Base-by-base conservation (phyloP, 176 grass and related monocot species). In the Oryza punctata region DNA sequence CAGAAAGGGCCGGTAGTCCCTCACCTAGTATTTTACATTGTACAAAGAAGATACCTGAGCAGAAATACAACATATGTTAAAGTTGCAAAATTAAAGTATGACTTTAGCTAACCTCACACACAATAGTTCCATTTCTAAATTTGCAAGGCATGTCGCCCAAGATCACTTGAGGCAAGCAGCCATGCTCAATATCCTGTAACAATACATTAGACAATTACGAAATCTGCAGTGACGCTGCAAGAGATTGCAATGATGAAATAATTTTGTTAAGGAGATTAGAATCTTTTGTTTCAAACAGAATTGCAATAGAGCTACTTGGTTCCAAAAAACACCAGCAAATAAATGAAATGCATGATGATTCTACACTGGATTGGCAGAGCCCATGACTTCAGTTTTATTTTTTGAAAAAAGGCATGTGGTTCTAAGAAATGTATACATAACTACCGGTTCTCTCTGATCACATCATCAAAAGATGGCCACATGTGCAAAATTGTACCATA, bases 181-280 rank as follows among this genome's bases (percentile, higher is more conserved):
- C 91, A 29, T 78, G 65, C 50, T 93, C 91, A 87, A 90, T 93
- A 78, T 89, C 91, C 88, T 90, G 70, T 15, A 78, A 43, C 32
- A 29, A 82, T 50, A 69, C 3, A 86, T 87, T 2, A 47, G 23
- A 30, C 4, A 10, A 61, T 74, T 12, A 30, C 15, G 25, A 75
- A 75, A 75, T 44, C 3, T 15, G 27, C 27, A 49, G 41, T 12
- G 32, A 33, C 6, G 21, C 27, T 47, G 63, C 11, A 10, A 37
- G 30, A 54, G 32, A 50, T 5, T 59, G 30, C 14, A 26, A 59
- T 3, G 59, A 18, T 75, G n/a, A 70, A 65, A 24, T 23, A 7
- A 90, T 49, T 35, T 60, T 24, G 4, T 66, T 27, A 50, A 44
- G 10, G 59, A 64, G 15, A 38, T 37, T 52, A 19, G 21, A 75